Evolutionary conservation across 768 basidiomycete species (phyloP), one percentile per base, ranked within the genome.

Genomic region (Boletus pseudo-olivaceus): DNA sequence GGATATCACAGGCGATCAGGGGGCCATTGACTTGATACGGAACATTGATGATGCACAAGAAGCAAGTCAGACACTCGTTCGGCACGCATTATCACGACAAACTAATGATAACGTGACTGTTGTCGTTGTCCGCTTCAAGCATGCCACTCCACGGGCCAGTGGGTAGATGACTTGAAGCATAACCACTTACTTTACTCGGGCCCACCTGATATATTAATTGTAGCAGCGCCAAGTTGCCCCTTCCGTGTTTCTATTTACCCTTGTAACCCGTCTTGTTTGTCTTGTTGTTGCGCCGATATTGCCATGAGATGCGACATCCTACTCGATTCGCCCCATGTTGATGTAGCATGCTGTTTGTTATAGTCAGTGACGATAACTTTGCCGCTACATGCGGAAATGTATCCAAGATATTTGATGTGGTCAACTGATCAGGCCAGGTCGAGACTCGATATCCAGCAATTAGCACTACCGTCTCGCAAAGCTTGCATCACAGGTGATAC

Each of bases 81-180:
- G 90, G 55, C 85, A 95, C 62, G 97, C 97, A 17, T 78, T 97
- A 47, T 76, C 81, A 15, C 84, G 89, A 66, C 95, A 93, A 72
- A 94, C 94, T 15, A 90, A 88, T 39, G 97, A 99, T 71, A 99
- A 99, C 72, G 85, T 98, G 47, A 95, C 91, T 34, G 88, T 93
- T 29, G 70, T 98, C 51, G 91, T 98, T 50, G 80, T 98, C 32
- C 84, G 91, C 46, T 90, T 96, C 77, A 86, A 85, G 65, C 72
- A 42, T 23, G 14, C 30, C 30, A 17, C 47, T 20, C 49, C 52
- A n/a, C 49, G 34, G n/a, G 37, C 58, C 14, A 58, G 55, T 56
- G 58, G 50, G 43, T 58, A 60, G 44, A 58, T 15, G 26, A 37
- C 10, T 30, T 32, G 42, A 38, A 49, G 38, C 34, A 19, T 29